Evolutionary conservation across 768 basidiomycete species (phyloP).

Genomic region (Tylopilus felleus): DNA sequence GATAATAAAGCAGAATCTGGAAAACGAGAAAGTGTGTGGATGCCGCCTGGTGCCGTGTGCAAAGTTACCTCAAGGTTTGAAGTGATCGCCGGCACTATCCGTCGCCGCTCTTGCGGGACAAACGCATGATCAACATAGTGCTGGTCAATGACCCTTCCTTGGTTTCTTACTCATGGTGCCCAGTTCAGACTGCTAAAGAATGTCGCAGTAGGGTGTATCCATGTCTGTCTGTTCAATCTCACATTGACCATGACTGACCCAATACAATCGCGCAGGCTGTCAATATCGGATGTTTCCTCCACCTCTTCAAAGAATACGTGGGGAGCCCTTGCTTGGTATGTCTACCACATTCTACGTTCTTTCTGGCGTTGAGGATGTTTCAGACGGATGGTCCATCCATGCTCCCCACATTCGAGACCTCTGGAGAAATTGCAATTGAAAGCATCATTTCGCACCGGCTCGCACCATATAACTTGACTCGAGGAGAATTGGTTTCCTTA

Average conservation of each 20-base stretch:
- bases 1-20: neutral
- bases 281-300: slow-evolving; percentile 55
- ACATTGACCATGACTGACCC: neutral
- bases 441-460: slow-evolving; percentile 53
- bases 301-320: slow-evolving; percentile 62
- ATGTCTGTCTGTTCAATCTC: slow-evolving; percentile 19
- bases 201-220: slow-evolving; percentile 25
- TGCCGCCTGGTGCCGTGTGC: neutral
- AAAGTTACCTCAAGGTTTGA: neutral
- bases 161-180: slow-evolving; percentile 11
- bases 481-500: slow-evolving; percentile 77
- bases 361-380: neutral
- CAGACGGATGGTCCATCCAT: slow-evolving; percentile 77
- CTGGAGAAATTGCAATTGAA: slow-evolving; percentile 64
- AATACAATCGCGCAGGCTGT: slow-evolving; percentile 39
- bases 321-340: slow-evolving; percentile 53
- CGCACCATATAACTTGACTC: slow-evolving; percentile 46
- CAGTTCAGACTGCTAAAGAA: slow-evolving; percentile 18
- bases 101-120: neutral
- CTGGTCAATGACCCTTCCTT: slow-evolving; percentile 14
- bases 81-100: neutral
- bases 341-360: slow-evolving; percentile 3
- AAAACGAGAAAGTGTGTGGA: neutral
- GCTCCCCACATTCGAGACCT: slow-evolving; percentile 66
- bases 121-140: neutral